Percentiles rank a stretch among this genome's conserved stretches.
phyloP scores from a whole-genome alignment of 306 rosid genomes.

The Pyrus communis region DNA sequence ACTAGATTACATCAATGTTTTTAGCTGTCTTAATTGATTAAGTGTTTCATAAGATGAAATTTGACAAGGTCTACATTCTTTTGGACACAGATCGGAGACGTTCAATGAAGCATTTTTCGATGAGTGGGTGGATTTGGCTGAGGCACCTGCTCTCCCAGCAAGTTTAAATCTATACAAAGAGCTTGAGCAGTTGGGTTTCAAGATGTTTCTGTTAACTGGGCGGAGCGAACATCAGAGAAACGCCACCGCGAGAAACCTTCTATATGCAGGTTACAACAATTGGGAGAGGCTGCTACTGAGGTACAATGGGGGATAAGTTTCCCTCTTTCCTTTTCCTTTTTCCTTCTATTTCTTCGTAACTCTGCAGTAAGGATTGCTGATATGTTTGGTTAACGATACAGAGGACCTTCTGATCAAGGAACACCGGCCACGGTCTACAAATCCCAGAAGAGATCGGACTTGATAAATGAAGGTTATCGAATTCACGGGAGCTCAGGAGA shows the following conservation, averaged over 20 bases:
- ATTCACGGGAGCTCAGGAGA: conserved; percentile 86
- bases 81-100: conserved; percentile 35
- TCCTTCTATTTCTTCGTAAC: neutral
- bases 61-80: neutral
- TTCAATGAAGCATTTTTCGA: conserved; percentile 51
- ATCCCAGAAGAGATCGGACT: conserved; percentile 70
- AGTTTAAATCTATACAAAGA: conserved; percentile 52
- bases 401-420: conserved; percentile 63
- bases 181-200: conserved; percentile 48
- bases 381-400: conserved; percentile 16
- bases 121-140: conserved; percentile 58
- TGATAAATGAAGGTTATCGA: conserved; percentile 48
- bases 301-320: conserved; percentile 19
- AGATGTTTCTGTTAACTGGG: conserved; percentile 64
- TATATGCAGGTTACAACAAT: conserved; percentile 37
- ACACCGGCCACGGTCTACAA: conserved; percentile 55
- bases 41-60: neutral
- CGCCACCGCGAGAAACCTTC: conserved; percentile 53
- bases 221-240: conserved; percentile 63
- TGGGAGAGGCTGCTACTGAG: conserved; percentile 85
- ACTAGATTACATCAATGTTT: neutral
- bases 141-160: conserved; percentile 62
- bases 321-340: neutral
- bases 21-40: neutral
- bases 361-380: neutral